These are phyloP conservation scores for Dicorynia guianensis DNA, from an alignment of 306 rosid genomes.

Conservation along the genomic window DNA sequence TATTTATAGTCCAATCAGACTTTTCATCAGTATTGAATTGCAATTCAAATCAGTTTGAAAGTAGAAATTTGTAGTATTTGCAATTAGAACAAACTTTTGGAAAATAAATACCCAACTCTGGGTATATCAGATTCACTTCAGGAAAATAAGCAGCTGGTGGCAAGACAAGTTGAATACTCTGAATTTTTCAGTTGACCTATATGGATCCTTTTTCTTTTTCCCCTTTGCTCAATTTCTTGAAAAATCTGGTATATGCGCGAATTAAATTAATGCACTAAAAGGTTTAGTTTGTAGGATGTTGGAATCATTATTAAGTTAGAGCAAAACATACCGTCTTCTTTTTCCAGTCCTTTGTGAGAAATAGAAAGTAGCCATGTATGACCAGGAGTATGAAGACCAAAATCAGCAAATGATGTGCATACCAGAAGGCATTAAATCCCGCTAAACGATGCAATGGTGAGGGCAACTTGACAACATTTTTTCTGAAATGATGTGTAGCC, in stretches of 20 bases:
- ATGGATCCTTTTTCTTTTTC: too few relatives aligned
- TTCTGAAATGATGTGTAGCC: slow-evolving; percentile 76
- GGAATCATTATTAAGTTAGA: neutral
- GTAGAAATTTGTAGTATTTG: slow-evolving; percentile 6
- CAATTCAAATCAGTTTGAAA: slow-evolving; percentile 10
- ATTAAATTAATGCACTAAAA: neutral
- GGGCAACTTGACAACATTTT: slow-evolving; percentile 61
- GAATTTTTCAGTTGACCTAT: neutral
- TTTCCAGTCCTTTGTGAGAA: slow-evolving; percentile 64
- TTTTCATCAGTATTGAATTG: slow-evolving; percentile 2
- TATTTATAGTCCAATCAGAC: neutral
- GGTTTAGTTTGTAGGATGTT: neutral
- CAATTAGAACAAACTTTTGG: slow-evolving; percentile 9
- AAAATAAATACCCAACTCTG: slow-evolving; percentile 23
- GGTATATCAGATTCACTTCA: neutral
- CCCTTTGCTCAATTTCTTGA: too few relatives aligned
- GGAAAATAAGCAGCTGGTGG: neutral
- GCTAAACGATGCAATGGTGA: slow-evolving; percentile 64
- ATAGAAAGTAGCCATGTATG: slow-evolving; percentile 73
- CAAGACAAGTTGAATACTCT: neutral
- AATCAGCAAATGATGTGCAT: slow-evolving; percentile 87
- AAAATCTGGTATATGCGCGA: neutral
- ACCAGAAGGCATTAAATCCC: slow-evolving; percentile 95
- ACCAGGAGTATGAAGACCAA: slow-evolving; percentile 68
- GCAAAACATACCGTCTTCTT: slow-evolving; percentile 68